Conservation (phyloP, 2,329 filamentous ascomycete species). For the Trichoderma polysporum region DNA sequence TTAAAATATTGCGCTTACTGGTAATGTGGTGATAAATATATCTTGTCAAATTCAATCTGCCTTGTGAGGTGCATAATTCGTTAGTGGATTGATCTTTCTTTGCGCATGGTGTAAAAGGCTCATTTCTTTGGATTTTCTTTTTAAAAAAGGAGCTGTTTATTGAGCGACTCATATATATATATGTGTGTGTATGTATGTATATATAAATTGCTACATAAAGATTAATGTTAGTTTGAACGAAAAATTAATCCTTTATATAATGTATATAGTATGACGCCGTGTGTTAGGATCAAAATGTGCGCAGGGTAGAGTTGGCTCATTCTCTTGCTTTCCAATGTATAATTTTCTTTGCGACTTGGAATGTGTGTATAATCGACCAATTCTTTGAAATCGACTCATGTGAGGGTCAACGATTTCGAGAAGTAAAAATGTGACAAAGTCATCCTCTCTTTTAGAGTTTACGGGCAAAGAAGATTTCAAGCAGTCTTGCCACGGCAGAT, state of each 20-base stretch:
- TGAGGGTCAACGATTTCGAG: not conserved
- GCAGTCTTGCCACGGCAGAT: not conserved
- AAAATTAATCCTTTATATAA: not conserved
- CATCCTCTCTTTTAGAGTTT: not conserved
- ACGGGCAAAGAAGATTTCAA: not conserved
- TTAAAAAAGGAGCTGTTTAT: too few species aligned
- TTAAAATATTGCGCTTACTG: too few species aligned
- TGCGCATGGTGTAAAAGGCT: too few species aligned
- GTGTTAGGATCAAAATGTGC: not conserved
- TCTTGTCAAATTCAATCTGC: too few species aligned
- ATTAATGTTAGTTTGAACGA: too few species aligned
- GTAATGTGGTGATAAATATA: too few species aligned
- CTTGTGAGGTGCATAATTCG: too few species aligned
- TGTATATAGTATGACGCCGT: not conserved
- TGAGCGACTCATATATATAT: too few species aligned
- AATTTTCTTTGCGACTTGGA: not conserved
- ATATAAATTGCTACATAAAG: too few species aligned
- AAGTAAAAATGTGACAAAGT: not conserved
- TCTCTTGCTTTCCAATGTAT: not conserved
- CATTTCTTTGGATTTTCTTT: too few species aligned
- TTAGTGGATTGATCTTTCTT: too few species aligned
- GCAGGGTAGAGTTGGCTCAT: not conserved
- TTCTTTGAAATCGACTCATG: not conserved
- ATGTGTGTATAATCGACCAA: not conserved
- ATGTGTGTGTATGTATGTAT: too few species aligned